phyloP scores from a whole-genome alignment of 139 green algal genomes.

The Coccomyxa sp. region DNA sequence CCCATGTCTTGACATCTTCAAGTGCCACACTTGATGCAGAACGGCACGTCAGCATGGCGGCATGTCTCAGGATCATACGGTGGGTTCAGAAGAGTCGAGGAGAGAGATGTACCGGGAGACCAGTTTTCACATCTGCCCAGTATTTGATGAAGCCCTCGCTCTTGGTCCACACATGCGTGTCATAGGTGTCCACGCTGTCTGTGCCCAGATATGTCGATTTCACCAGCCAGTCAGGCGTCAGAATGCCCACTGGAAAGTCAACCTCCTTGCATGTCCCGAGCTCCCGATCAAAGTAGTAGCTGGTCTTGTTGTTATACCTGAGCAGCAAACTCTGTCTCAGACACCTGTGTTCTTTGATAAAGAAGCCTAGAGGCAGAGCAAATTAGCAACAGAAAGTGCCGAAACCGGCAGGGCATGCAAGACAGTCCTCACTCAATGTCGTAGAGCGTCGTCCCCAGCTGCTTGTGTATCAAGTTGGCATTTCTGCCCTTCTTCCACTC shows the following conservation, averaged over 20 bases:
- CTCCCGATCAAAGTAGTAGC: conserved; percentile 4
- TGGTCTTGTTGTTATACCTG: conserved; percentile 1
- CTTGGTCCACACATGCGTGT: conserved; percentile 1
- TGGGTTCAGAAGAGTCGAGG: too few relatives aligned
- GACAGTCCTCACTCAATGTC: conserved; percentile 10
- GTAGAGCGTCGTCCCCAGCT: conserved; percentile 12
- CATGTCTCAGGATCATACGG: too few relatives aligned
- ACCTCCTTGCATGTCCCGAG: neutral
- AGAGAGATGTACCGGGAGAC: neutral
- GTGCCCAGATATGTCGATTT: conserved; percentile 9
- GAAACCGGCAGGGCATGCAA: too few relatives aligned
- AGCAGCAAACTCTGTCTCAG: neutral
- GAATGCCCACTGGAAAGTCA: conserved; percentile 13
- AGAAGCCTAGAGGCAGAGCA: too few relatives aligned
- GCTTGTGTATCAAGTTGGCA: conserved; percentile 14
- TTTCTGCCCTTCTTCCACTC: conserved; percentile 14
- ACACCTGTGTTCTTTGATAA: too few relatives aligned
- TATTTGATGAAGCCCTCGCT: conserved; percentile 7
- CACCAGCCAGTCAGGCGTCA: conserved; percentile 15
- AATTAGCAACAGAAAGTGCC: too few relatives aligned
- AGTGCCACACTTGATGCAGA: neutral
- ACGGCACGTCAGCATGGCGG: neutral
- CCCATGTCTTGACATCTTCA: neutral
- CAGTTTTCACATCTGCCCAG: conserved; percentile 1
- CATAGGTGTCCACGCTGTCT: neutral